phyloP scores from a whole-genome alignment of 495 filamentous ascomycete species.

The Amorphotheca resinae region DNA sequence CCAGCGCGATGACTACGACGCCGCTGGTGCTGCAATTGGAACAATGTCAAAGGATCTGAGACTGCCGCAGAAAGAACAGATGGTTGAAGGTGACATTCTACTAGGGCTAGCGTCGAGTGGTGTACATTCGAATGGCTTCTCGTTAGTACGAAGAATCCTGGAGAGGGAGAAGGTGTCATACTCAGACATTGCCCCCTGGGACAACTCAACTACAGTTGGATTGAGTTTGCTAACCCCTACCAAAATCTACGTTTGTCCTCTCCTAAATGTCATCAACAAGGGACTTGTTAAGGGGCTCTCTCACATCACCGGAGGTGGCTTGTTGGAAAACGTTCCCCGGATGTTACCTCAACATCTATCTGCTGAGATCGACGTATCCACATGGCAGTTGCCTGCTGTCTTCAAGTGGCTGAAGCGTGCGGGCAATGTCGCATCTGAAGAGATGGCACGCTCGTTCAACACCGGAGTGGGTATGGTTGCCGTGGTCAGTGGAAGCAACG shows the following conservation, averaged over 20 bases:
- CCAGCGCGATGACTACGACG: slow-evolving; percentile 71
- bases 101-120: slow-evolving; percentile 74
- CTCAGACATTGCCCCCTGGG: slow-evolving; percentile 63
- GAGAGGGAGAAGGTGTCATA: slow-evolving; percentile 56
- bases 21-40: slow-evolving; percentile 76
- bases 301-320: slow-evolving; percentile 91
- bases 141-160: slow-evolving; percentile 79
- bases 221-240: slow-evolving; percentile 67
- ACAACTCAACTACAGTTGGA: slow-evolving; percentile 43
- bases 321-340: slow-evolving; percentile 69
- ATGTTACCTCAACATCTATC: slow-evolving; percentile 66
- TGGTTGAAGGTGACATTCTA: slow-evolving; percentile 71
- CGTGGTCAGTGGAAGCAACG: slow-evolving; percentile 51
- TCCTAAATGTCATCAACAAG: slow-evolving; percentile 49
- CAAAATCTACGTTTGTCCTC: slow-evolving; percentile 64
- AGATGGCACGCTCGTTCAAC: slow-evolving; percentile 92
- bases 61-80: slow-evolving; percentile 61
- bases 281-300: slow-evolving; percentile 71
- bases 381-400: slow-evolving; percentile 61
- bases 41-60: slow-evolving; percentile 57
- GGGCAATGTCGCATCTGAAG: slow-evolving; percentile 57
- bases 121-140: slow-evolving; percentile 91
- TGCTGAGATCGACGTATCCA: slow-evolving; percentile 47
- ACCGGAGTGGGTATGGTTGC: slow-evolving; percentile 87
- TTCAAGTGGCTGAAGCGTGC: slow-evolving; percentile 73